Conservation (phyloP, 228 moss, liverwort and hornwort genomes). For the Sphagnum fallax region DNA sequence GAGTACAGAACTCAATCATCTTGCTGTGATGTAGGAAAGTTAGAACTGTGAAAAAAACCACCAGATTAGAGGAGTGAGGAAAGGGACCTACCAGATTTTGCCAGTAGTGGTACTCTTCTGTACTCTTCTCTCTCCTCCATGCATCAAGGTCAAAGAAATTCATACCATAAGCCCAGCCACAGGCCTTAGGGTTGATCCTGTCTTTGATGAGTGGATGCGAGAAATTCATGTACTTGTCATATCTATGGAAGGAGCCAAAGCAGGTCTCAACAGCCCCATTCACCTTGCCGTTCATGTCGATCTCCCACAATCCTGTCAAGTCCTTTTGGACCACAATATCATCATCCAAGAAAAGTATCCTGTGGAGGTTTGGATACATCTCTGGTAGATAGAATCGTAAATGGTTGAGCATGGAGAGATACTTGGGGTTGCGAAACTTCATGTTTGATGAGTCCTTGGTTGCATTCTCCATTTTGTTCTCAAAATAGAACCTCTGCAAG, state of each 20-base stretch:
- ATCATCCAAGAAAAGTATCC: slow-evolving; percentile 85
- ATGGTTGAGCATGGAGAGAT: slow-evolving; percentile 94
- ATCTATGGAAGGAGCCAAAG: slow-evolving; percentile 81
- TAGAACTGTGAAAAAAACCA: not conserved
- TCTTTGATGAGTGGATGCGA: slow-evolving; percentile 74
- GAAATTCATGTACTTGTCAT: slow-evolving; percentile 91
- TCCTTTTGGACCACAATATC: slow-evolving; percentile 93
- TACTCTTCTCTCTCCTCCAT: slow-evolving; percentile 65
- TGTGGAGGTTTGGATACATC: slow-evolving; percentile 82
- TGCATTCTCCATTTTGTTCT: slow-evolving; percentile 78
- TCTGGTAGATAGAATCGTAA: slow-evolving; percentile 91
- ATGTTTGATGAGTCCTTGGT: slow-evolving; percentile 85
- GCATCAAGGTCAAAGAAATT: slow-evolving; percentile 65
- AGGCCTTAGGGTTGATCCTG: slow-evolving; percentile 58
- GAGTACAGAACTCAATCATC: too few species aligned
- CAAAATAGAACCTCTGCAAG: slow-evolving; percentile 85
- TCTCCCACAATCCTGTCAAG: slow-evolving; percentile 69
- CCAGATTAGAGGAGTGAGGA: not conserved
- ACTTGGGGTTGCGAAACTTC: slow-evolving; percentile 95
- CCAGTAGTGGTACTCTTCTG: slow-evolving; percentile 83
- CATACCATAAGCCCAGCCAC: slow-evolving; percentile 72
- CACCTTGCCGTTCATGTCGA: slow-evolving; percentile 84
- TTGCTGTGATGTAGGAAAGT: not conserved
- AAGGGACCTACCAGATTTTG: slow-evolving; percentile 65
- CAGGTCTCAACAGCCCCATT: slow-evolving; percentile 97